phyloP scores from a whole-genome alignment of 1,284 basidiomycete species.

The Sutorius eximius region DNA sequence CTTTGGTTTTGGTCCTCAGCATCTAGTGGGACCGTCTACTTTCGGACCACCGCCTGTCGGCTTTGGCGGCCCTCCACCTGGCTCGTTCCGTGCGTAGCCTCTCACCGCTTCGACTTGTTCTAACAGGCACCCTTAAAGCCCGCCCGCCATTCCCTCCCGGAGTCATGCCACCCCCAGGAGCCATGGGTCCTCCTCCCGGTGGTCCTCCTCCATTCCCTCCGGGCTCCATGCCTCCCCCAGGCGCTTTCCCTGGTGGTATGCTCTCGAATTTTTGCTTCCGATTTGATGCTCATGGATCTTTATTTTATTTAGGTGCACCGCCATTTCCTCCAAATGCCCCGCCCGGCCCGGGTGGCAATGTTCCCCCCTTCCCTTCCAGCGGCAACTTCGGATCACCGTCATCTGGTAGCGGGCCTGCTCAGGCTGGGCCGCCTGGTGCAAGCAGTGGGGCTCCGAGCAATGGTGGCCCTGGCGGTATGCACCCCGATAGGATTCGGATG shows the following conservation, averaged over 20 bases:
- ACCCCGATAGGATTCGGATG: constrained; percentile 87
- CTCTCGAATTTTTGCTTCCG: constrained; percentile 3
- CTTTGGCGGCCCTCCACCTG: constrained; percentile 46
- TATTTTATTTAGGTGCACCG: constrained; percentile 41
- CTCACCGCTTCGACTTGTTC: not conserved
- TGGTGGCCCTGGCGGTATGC: constrained; percentile 58
- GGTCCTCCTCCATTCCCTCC: constrained; percentile 43
- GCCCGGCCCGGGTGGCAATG: constrained; percentile 34
- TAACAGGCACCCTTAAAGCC: constrained; percentile 33
- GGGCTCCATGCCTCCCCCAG: constrained; percentile 37
- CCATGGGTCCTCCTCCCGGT: constrained; percentile 57
- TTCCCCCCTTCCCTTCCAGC: constrained; percentile 47
- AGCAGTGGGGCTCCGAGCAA: constrained; percentile 29
- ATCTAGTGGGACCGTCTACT: constrained; percentile 44
- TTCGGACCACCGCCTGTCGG: constrained; percentile 46
- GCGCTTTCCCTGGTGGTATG: constrained; percentile 44
- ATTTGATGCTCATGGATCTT: constrained; percentile 1
- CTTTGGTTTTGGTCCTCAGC: constrained; percentile 77
- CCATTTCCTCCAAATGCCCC: constrained; percentile 63
- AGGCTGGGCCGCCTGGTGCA: constrained; percentile 24
- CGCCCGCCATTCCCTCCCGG: constrained; percentile 74
- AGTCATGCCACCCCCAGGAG: constrained; percentile 48
- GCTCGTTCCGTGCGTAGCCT: constrained; percentile 14
- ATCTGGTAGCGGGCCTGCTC: constrained; percentile 36
- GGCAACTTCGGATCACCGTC: constrained; percentile 41